Percentiles rank a stretch among this genome's conserved stretches.
These are phyloP conservation scores for Xylaria intraflava DNA, from an alignment of 495 filamentous ascomycete species.

Conservation along the genomic window DNA sequence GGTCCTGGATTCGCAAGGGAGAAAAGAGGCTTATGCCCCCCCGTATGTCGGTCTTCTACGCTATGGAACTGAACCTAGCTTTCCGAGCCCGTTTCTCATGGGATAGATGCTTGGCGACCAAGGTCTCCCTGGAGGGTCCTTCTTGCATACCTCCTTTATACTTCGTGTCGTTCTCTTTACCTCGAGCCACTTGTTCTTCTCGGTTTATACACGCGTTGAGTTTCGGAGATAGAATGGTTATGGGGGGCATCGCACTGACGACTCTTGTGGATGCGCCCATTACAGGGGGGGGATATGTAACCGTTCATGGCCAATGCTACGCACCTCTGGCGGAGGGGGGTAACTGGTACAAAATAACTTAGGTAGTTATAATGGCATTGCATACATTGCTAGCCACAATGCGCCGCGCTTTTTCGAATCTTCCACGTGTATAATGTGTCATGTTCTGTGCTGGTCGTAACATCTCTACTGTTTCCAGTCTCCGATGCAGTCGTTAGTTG, in stretches of 20 bases:
- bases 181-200: constrained; percentile 15
- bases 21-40: constrained; percentile 12
- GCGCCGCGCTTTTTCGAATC: not conserved
- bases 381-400: constrained; percentile 8
- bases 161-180: constrained; percentile 26
- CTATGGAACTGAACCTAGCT: constrained; percentile 12
- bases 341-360: constrained; percentile 10
- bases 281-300: constrained; percentile 14
- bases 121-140: constrained; percentile 14
- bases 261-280: constrained; percentile 25
- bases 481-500: no score
- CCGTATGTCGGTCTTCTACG: constrained; percentile 18
- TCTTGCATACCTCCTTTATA: constrained; percentile 22
- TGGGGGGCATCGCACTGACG: constrained; percentile 29
- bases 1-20: constrained; percentile 13
- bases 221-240: constrained; percentile 23
- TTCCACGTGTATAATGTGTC: not conserved
- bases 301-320: constrained; percentile 14
- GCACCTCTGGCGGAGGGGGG: constrained; percentile 9
- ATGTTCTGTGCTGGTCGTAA: not conserved
- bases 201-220: constrained; percentile 12
- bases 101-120: constrained; percentile 21
- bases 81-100: constrained; percentile 13
- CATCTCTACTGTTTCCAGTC: not conserved
- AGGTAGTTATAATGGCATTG: constrained; percentile 27